Evolutionary conservation across 2,329 filamentous ascomycete genomes (phyloP).

Genomic region (Colletotrichum tanaceti): DNA sequence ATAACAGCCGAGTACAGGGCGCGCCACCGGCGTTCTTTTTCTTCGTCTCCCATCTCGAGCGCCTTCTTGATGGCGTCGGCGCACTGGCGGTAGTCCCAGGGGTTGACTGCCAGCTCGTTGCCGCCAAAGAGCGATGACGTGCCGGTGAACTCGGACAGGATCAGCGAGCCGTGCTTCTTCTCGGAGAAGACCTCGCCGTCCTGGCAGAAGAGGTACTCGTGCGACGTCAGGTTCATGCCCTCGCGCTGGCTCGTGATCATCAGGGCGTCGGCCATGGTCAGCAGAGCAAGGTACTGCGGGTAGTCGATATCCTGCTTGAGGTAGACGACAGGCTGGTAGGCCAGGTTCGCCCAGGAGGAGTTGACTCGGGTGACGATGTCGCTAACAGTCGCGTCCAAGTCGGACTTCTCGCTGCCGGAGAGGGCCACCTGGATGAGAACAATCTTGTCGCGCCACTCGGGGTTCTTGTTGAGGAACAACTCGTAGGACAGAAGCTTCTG

Average conservation of each 20-base stretch:
- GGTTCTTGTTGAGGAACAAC: slow-evolving; percentile 92
- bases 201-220: slow-evolving; percentile 94
- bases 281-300: slow-evolving; percentile 89
- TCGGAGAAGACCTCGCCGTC: slow-evolving; percentile 77
- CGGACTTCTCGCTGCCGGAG: slow-evolving; percentile 87
- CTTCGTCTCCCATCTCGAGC: slow-evolving; percentile 80
- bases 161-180: slow-evolving; percentile 88
- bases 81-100: slow-evolving; percentile 93
- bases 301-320: slow-evolving; percentile 95
- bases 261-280: slow-evolving; percentile 88
- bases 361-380: slow-evolving; percentile 97
- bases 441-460: slow-evolving; percentile 87
- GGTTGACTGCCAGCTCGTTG: slow-evolving; percentile 87
- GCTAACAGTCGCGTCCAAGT: slow-evolving; percentile 87
- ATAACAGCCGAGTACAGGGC: slow-evolving; percentile 79
- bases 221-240: slow-evolving; percentile 96
- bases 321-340: slow-evolving; percentile 93
- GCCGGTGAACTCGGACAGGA: slow-evolving; percentile 94
- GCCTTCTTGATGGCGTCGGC: slow-evolving; percentile 87
- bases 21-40: slow-evolving; percentile 80
- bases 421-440: slow-evolving; percentile 95
- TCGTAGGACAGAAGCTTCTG: slow-evolving; percentile 95
- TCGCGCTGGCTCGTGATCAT: slow-evolving; percentile 97
- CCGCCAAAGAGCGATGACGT: slow-evolving; percentile 87
- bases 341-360: slow-evolving; percentile 87